These are phyloP conservation scores for Dimocarpus longan DNA, from an alignment of 345 rosid genomes.

Conservation along the genomic window DNA sequence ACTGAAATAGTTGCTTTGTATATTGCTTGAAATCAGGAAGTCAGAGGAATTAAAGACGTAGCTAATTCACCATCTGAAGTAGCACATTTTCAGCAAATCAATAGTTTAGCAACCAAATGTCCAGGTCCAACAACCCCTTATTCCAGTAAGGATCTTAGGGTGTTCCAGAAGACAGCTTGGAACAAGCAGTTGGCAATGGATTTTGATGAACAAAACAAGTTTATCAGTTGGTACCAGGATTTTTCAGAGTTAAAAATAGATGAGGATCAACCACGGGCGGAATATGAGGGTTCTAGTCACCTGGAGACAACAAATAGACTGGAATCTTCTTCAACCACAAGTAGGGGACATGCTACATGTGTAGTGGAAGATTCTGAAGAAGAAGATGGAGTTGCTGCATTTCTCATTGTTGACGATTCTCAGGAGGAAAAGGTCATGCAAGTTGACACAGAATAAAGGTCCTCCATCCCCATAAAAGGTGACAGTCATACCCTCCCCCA, in stretches of 20 bases:
- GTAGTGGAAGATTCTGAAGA: slow-evolving; percentile 7
- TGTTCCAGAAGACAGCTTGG: slow-evolving; percentile 11
- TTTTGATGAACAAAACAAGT: slow-evolving; percentile 33
- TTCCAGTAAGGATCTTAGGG: neutral
- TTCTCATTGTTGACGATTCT: slow-evolving; percentile 38
- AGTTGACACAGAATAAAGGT: slow-evolving; percentile 17
- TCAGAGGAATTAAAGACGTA: slow-evolving; percentile 40
- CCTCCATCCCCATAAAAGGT: neutral
- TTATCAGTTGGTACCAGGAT: slow-evolving; percentile 27
- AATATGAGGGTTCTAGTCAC: slow-evolving; percentile 16
- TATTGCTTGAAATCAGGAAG: slow-evolving; percentile 46
- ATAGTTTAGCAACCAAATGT: slow-evolving; percentile 7
- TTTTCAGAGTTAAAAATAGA: slow-evolving; percentile 23
- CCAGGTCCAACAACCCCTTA: slow-evolving; percentile 6
- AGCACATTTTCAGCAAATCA: slow-evolving; percentile 16
- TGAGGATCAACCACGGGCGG: slow-evolving; percentile 13
- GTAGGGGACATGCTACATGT: slow-evolving; percentile 18
- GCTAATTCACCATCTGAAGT: slow-evolving; percentile 31
- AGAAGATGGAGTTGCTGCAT: slow-evolving; percentile 1
- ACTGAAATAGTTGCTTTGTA: slow-evolving; percentile 1
- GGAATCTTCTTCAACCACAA: slow-evolving; percentile 16
- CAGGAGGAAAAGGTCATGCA: slow-evolving; percentile 13
- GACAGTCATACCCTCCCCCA: neutral
- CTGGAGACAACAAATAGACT: neutral
- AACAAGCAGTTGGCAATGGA: slow-evolving; percentile 17